Conservation (phyloP, 352 stramenopile genomes). For the Pythium oligandrum region DNA sequence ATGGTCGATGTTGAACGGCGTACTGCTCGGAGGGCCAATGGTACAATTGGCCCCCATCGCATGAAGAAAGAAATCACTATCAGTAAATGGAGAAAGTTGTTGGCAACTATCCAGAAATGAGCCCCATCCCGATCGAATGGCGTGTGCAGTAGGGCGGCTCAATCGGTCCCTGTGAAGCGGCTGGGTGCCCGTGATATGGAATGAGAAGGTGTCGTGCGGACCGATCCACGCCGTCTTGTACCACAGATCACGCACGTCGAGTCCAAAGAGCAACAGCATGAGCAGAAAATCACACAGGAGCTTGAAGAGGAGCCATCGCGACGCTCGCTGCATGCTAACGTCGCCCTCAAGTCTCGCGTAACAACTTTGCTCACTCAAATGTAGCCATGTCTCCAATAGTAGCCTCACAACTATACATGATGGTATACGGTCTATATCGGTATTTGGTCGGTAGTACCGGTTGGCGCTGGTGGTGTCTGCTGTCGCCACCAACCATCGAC, state of each 20-base stretch:
- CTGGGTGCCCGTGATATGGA: slow-evolving; percentile 8
- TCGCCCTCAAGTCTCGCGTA: too few relatives aligned
- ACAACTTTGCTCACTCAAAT: too few relatives aligned
- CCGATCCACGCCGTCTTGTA: slow-evolving; percentile 22
- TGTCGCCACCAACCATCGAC: too few relatives aligned
- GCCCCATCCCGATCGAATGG: slow-evolving; percentile 11
- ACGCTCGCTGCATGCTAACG: neutral
- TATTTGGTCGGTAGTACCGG: too few relatives aligned
- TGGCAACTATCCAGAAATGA: slow-evolving; percentile 13
- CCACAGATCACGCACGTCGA: slow-evolving; percentile 18
- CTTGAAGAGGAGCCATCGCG: slow-evolving; percentile 2
- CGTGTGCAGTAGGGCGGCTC: neutral
- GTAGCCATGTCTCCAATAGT: too few relatives aligned
- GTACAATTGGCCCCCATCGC: slow-evolving; percentile 14
- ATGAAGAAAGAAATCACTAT: slow-evolving; percentile 13
- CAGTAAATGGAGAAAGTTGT: slow-evolving; percentile 6
- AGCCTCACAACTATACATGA: too few relatives aligned
- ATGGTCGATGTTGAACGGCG: too few relatives aligned
- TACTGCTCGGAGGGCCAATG: slow-evolving; percentile 1
- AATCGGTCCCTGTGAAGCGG: slow-evolving; percentile 5
- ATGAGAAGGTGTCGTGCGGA: slow-evolving; percentile 15
- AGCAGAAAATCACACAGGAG: slow-evolving; percentile 4
- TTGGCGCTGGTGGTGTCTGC: too few relatives aligned
- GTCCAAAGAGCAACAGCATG: slow-evolving; percentile 10
- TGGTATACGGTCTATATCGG: too few relatives aligned